Conservation (phyloP, 169 alveolate species). For the Plasmodium blacklocki region DNA sequence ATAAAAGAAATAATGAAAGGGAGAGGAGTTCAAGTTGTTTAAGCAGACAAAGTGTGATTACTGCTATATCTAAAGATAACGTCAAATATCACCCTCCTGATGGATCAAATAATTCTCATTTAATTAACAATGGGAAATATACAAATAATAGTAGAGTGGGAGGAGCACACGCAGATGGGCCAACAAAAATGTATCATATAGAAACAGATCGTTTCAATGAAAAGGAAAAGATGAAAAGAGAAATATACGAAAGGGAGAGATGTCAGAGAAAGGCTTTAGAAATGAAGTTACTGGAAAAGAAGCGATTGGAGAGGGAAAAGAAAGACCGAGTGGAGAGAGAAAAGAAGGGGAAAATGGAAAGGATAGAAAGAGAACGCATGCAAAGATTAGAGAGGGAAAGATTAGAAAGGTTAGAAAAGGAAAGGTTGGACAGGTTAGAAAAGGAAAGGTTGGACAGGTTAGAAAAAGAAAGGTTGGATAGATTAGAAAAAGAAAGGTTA, state of each 20-base stretch:
- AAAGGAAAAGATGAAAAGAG: conserved; percentile 47
- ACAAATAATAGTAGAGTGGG: background rate
- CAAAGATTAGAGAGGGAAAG: conserved; percentile 32
- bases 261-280: conserved; percentile 71
- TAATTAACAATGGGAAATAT: conserved; percentile 35
- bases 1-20: conserved; percentile 51
- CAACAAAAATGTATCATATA: conserved; percentile 22
- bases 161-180: background rate
- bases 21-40: conserved; percentile 69
- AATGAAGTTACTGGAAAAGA: conserved; percentile 63
- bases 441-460: conserved; percentile 13
- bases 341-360: conserved; percentile 10
- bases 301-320: conserved; percentile 34
- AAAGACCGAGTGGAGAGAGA: conserved; percentile 25
- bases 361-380: conserved; percentile 19
- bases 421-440: background rate
- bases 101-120: background rate
- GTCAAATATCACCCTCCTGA: conserved; percentile 31
- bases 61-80: conserved; percentile 27
- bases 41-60: conserved; percentile 43
- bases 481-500: background rate
- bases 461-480: conserved; percentile 22
- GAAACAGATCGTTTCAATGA: conserved; percentile 25
- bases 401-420: conserved; percentile 2
- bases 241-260: conserved; percentile 27